A percentile compares a stretch with the other conserved stretches of the same genome.
Conservation (phyloP, 2,329 filamentous ascomycete species). For the Neodidymelliopsis sp. region DNA sequence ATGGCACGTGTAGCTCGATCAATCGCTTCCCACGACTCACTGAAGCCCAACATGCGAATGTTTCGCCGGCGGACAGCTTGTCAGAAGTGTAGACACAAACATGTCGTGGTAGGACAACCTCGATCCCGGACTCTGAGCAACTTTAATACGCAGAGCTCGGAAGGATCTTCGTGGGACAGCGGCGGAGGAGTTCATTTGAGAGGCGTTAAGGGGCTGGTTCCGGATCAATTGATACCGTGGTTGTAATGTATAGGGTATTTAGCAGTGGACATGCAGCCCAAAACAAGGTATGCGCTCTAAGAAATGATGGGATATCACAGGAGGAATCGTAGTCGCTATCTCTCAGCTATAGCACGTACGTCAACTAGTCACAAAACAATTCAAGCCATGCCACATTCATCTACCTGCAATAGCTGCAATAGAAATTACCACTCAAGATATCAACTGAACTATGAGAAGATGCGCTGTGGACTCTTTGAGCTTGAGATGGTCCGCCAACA, state of each 20-base stretch:
- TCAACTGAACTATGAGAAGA: too few species aligned
- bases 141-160: constrained; percentile 9
- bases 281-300: neutral
- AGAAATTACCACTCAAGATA: too few species aligned
- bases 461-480: too few species aligned
- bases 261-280: neutral
- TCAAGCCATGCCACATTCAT: neutral
- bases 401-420: neutral
- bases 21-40: neutral
- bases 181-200: neutral
- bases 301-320: too few species aligned
- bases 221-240: neutral
- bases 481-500: too few species aligned
- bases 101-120: neutral
- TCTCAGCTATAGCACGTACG: neutral
- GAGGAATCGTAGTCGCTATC: too few species aligned
- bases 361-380: neutral
- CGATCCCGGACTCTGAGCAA: constrained; percentile 7
- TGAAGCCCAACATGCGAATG: constrained; percentile 5
- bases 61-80: constrained; percentile 1
- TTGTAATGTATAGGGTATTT: constrained; percentile 1
- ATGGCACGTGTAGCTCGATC: neutral
- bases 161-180: constrained; percentile 8
- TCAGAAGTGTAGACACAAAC: neutral
- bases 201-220: constrained; percentile 3